A percentile compares a stretch with the other conserved stretches of the same genome.
Evolutionary conservation across 23 red algal genomes (phyloP).

Genomic region (Porphyridium purpureum): DNA sequence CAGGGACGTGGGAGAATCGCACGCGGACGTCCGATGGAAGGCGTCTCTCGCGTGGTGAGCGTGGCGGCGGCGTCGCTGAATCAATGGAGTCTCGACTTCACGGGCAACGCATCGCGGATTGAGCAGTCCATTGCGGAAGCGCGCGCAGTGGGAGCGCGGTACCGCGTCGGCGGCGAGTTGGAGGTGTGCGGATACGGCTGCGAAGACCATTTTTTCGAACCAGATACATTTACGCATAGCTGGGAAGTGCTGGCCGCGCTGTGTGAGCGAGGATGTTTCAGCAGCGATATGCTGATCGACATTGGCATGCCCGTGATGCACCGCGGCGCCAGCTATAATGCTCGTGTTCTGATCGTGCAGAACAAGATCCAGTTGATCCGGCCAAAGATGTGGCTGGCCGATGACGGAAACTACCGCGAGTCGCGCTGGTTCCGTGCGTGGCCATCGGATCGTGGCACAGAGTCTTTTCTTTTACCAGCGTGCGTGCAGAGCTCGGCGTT

Average conservation of each 20-base stretch:
- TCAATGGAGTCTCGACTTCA: conserved; percentile 94
- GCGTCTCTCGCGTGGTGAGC: too few relatives aligned
- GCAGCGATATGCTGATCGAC: conserved; percentile 71
- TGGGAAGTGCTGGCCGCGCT: conserved; percentile 79
- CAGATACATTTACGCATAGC: conserved; percentile 61
- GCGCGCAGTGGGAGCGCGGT: conserved; percentile 20
- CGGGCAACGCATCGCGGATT: conserved; percentile 74
- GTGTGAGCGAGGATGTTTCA: conserved; percentile 19
- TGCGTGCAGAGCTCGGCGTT: conserved; percentile 1
- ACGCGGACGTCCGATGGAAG: too few relatives aligned
- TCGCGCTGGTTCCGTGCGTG: conserved; percentile 86
- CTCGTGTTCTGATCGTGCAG: conserved; percentile 50
- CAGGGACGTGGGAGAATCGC: too few relatives aligned
- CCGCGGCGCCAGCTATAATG: conserved; percentile 80
- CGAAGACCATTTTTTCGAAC: conserved; percentile 93
- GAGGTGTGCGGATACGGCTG: conserved; percentile 85
- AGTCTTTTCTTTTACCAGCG: conserved; percentile 16
- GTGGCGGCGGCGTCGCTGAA: too few relatives aligned
- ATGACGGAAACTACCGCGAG: conserved; percentile 92
- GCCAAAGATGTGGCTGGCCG: conserved; percentile 80
- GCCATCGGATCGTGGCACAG: conserved; percentile 9
- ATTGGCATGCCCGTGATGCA: conserved; percentile 82
- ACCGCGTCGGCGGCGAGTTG: conserved; percentile 83
- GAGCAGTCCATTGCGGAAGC: conserved; percentile 40
- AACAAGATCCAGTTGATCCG: conserved; percentile 52